Evolutionary conservation across 345 rosid species (phyloP).

Genomic region (Salix koriyanagi): DNA sequence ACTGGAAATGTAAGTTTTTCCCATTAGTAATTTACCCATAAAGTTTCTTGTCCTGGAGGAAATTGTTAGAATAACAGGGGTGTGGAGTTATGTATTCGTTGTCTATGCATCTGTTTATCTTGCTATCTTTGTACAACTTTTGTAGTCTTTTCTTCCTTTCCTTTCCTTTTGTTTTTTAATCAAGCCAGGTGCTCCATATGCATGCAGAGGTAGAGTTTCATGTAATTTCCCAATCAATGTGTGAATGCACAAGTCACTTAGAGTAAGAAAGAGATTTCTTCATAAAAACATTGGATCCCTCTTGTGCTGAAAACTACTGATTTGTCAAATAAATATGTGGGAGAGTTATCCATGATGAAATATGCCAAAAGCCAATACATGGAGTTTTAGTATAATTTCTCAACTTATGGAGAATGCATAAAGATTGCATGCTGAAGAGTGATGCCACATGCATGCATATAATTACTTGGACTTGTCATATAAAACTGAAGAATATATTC

Average conservation of each 20-base stretch:
- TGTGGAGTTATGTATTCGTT: not conserved
- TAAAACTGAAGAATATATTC: not conserved
- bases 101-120: not conserved
- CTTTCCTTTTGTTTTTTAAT: not conserved
- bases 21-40: not conserved
- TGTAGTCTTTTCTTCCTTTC: not conserved
- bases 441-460: not conserved
- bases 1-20: slow-evolving; percentile 87
- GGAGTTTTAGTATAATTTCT: not conserved
- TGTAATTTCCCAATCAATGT: not conserved
- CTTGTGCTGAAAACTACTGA: not conserved
- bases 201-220: not conserved
- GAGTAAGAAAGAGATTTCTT: not conserved
- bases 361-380: not conserved
- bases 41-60: not conserved
- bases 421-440: not conserved
- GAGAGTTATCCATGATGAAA: not conserved
- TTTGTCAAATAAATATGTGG: not conserved
- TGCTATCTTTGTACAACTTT: not conserved
- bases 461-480: not conserved
- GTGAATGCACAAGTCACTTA: not conserved
- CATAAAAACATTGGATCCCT: not conserved
- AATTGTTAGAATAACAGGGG: not conserved
- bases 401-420: not conserved
- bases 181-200: not conserved